Evolutionary conservation across 768 basidiomycete species (phyloP).

Genomic region (Tulasnella sp.): DNA sequence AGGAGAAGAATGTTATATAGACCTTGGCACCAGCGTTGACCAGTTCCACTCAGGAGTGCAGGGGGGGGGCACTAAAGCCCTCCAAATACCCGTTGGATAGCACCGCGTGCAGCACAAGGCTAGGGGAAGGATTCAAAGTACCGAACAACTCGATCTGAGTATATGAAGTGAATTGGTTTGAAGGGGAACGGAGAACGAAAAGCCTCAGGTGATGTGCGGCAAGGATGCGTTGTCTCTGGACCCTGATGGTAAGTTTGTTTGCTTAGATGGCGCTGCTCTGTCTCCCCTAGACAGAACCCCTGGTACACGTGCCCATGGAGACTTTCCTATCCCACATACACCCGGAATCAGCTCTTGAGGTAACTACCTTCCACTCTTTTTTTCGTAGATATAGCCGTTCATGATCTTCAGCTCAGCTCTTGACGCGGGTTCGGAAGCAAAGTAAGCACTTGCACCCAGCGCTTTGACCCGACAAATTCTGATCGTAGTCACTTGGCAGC

Average conservation of each 20-base stretch:
- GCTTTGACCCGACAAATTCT: background rate
- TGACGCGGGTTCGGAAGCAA: background rate
- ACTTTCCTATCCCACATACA: background rate
- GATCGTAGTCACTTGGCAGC: slow-evolving; percentile 10
- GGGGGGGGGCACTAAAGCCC: no score
- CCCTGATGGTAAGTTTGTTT: background rate
- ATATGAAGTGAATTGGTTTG: no score
- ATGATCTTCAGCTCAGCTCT: background rate
- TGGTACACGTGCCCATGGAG: background rate
- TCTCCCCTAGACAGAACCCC: background rate
- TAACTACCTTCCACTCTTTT: background rate
- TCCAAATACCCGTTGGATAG: no score
- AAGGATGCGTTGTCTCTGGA: background rate
- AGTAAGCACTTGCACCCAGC: background rate
- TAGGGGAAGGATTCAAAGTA: no score
- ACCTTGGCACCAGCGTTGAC: no score
- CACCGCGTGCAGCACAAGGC: no score
- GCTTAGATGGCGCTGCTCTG: background rate
- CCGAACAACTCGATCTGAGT: no score
- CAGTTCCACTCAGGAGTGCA: no score
- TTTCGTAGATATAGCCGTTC: background rate
- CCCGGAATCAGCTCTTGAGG: background rate
- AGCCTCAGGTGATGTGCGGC: background rate
- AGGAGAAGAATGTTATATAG: no score
- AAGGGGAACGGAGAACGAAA: background rate